Evolutionary conservation across 345 rosid genomes (phyloP).

Genomic region (Pistacia vera): DNA sequence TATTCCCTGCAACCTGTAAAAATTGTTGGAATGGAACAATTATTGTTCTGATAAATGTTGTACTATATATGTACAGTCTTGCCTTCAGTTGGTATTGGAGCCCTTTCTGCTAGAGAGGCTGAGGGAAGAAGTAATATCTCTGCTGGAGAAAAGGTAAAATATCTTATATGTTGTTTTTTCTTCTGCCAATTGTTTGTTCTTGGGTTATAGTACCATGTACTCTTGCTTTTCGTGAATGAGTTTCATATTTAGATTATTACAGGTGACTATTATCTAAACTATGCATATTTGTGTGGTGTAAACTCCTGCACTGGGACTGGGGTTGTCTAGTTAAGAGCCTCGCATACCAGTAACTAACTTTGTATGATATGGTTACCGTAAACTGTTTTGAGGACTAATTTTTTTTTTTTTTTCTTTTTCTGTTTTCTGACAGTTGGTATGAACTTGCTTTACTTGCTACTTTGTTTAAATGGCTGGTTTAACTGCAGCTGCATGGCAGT

Average conservation of each 20-base stretch:
- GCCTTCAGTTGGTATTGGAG: conserved; percentile 96
- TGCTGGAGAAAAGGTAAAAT: conserved; percentile 82
- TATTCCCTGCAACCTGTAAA: neutral
- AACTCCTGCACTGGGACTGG: neutral
- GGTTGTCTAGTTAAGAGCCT: neutral
- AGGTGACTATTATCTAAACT: neutral
- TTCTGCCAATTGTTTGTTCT: conserved; percentile 1
- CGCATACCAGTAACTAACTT: neutral
- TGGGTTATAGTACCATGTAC: neutral
- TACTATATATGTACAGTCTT: conserved; percentile 51
- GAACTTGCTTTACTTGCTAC: neutral
- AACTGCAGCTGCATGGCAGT: neutral
- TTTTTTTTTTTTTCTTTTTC: no score
- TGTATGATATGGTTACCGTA: neutral
- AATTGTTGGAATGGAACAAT: neutral
- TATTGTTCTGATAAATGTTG: neutral
- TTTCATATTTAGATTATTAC: neutral
- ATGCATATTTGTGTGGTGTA: neutral
- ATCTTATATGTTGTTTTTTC: conserved; percentile 9
- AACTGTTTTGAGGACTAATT: neutral
- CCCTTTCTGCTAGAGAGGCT: conserved; percentile 94
- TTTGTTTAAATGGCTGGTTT: neutral
- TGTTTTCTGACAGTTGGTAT: neutral
- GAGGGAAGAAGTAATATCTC: conserved; percentile 90
- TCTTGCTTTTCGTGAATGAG: neutral